phyloP scores from a whole-genome alignment of 2,329 filamentous ascomycete genomes.

The Cytospora piceae region DNA sequence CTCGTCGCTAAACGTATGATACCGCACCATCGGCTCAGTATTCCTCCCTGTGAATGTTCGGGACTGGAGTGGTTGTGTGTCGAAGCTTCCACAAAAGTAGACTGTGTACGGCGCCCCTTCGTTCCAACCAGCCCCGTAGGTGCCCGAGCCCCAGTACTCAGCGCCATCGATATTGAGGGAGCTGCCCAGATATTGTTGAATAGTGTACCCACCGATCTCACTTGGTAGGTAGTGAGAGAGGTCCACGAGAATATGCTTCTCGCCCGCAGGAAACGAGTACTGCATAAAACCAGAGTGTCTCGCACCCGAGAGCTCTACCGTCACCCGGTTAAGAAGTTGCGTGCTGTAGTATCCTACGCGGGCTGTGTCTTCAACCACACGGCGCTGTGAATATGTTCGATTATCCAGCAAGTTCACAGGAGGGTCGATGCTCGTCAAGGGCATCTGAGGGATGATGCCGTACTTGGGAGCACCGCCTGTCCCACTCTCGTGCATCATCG shows the following conservation, averaged over 20 bases:
- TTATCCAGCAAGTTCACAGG: slow-evolving; percentile 53
- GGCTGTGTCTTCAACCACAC: slow-evolving; percentile 45
- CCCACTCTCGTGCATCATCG: slow-evolving; percentile 59
- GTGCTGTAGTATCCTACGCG: slow-evolving; percentile 59
- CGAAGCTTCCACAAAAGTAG: slow-evolving; percentile 50
- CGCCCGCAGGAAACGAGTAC: slow-evolving; percentile 52
- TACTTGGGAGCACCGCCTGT: slow-evolving; percentile 64
- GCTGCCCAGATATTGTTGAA: slow-evolving; percentile 43
- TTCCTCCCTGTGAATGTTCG: slow-evolving; percentile 49
- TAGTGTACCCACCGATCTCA: slow-evolving; percentile 47
- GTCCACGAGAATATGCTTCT: slow-evolving; percentile 50
- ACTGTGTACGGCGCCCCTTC: slow-evolving; percentile 48
- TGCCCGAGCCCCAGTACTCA: slow-evolving; percentile 51
- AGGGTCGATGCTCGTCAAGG: slow-evolving; percentile 45
- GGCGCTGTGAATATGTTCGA: slow-evolving; percentile 50
- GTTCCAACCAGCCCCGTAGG: slow-evolving; percentile 51
- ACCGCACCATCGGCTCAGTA: slow-evolving; percentile 46
- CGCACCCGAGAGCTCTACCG: slow-evolving; percentile 52
- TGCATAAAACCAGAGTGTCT: slow-evolving; percentile 55
- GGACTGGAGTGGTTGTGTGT: slow-evolving; percentile 39
- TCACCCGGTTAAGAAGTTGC: slow-evolving; percentile 51
- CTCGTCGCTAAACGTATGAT: slow-evolving; percentile 26
- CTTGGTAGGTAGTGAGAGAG: slow-evolving; percentile 53
- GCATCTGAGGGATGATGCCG: slow-evolving; percentile 56
- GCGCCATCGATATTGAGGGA: slow-evolving; percentile 38